Conservation (phyloP, 2,329 filamentous ascomycete genomes). For the Fusarium odoratissimum region DNA sequence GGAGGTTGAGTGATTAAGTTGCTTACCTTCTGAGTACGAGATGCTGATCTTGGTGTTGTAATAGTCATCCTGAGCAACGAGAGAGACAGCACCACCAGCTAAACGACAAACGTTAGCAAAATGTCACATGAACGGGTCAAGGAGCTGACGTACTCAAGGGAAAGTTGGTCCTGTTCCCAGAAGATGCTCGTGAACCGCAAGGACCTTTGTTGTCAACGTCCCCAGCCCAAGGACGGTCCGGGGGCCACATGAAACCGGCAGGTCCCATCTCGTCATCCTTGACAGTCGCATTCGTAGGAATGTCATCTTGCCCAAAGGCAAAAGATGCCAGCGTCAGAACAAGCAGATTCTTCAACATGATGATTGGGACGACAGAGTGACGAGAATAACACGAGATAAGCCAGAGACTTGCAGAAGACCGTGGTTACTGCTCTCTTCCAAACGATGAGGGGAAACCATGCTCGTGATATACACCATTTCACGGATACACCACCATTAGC, state of each 20-base stretch:
- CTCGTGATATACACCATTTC: constrained; percentile 26
- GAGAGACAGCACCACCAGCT: constrained; percentile 66
- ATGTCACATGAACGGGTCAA: neutral
- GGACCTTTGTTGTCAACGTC: constrained; percentile 66
- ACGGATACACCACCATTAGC: neutral
- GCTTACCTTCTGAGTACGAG: constrained; percentile 61
- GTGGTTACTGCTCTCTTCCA: neutral
- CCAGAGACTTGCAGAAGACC: neutral
- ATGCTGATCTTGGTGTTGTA: constrained; percentile 65
- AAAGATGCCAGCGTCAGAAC: constrained; percentile 18
- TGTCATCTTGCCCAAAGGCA: constrained; percentile 18
- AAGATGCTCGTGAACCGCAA: constrained; percentile 63
- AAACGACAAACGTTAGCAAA: neutral
- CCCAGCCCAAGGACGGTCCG: constrained; percentile 66
- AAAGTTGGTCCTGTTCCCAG: constrained; percentile 65
- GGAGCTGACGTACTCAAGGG: constrained; percentile 57
- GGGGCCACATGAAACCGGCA: constrained; percentile 70
- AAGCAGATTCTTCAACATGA: constrained; percentile 26
- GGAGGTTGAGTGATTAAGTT: neutral
- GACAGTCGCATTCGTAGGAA: constrained; percentile 23
- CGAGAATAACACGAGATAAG: neutral
- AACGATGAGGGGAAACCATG: constrained; percentile 3
- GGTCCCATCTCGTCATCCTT: constrained; percentile 59
- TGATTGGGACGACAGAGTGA: neutral
- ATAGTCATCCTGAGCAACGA: constrained; percentile 68